A percentile compares a stretch with the other conserved stretches of the same genome.
phyloP scores from a whole-genome alignment of 768 basidiomycete species.

The Pulveroboletus sp. region DNA sequence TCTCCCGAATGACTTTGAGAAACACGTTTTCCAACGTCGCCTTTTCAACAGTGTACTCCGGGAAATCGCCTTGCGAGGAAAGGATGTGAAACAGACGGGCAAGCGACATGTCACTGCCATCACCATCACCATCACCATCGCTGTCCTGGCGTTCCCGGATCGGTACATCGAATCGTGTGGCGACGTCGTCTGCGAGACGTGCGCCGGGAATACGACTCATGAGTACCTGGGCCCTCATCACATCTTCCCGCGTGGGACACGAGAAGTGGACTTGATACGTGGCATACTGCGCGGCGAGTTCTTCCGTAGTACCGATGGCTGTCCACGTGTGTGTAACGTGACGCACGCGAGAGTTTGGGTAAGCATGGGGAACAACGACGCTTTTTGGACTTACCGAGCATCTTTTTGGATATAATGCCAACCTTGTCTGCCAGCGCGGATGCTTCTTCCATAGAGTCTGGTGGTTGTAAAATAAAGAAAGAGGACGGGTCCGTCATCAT shows the following conservation, averaged over 20 bases:
- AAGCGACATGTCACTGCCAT: slow-evolving; percentile 37
- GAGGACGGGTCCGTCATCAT: neutral
- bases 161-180: slow-evolving; percentile 71
- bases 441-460: slow-evolving; percentile 83
- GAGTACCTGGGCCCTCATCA: slow-evolving; percentile 49
- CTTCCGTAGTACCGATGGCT: slow-evolving; percentile 66
- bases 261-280: slow-evolving; percentile 76
- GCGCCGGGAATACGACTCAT: slow-evolving; percentile 62
- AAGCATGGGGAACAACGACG: too few relatives aligned
- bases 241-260: slow-evolving; percentile 59
- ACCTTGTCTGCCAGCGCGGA: slow-evolving; percentile 73
- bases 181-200: slow-evolving; percentile 66
- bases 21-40: slow-evolving; percentile 70
- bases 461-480: neutral
- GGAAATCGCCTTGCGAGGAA: slow-evolving; percentile 47
- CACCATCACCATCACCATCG: neutral
- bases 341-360: too few relatives aligned
- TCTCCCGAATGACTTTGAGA: slow-evolving; percentile 62
- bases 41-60: slow-evolving; percentile 68
- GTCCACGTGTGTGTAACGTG: neutral
- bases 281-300: slow-evolving; percentile 61
- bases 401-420: slow-evolving; percentile 65
- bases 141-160: slow-evolving; percentile 24
- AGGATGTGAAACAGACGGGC: slow-evolving; percentile 56
- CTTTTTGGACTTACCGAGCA: slow-evolving; percentile 44